A percentile compares a stretch with the other conserved stretches of the same genome.
phyloP scores from a whole-genome alignment of 2,329 filamentous ascomycete species.

The Akanthomyces lecanii region DNA sequence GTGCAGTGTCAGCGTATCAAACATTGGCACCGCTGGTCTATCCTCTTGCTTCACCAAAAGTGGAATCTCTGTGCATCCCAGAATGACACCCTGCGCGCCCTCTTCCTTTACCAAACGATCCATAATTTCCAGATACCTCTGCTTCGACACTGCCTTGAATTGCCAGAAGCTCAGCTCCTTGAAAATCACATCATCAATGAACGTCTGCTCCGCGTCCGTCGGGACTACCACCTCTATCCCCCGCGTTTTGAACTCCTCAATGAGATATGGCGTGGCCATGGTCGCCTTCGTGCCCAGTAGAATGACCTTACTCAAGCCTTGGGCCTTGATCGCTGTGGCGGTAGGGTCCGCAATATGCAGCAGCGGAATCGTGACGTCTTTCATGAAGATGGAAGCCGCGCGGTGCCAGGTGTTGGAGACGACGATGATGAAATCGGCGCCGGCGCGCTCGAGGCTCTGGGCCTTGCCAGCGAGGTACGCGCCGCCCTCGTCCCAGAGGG shows the following conservation, averaged over 20 bases:
- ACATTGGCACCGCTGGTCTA: conserved; percentile 17
- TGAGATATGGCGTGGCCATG: conserved; percentile 19
- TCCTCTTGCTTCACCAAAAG: conserved; percentile 19
- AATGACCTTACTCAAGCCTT: conserved; percentile 7
- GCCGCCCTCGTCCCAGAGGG: conserved; percentile 19
- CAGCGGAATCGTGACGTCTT: conserved; percentile 20
- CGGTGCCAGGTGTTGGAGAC: conserved; percentile 21
- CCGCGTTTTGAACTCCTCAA: conserved; percentile 10
- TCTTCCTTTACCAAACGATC: conserved; percentile 14
- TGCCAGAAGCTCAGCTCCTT: conserved; percentile 14
- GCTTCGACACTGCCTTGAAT: conserved; percentile 5
- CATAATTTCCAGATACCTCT: conserved; percentile 17
- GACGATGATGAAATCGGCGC: conserved; percentile 20
- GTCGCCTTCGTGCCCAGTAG: conserved; percentile 19
- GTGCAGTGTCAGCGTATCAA: conserved; percentile 19
- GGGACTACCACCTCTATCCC: conserved; percentile 18
- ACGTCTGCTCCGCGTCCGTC: conserved; percentile 15
- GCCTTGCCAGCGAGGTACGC: conserved; percentile 19
- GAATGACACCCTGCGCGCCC: conserved; percentile 18
- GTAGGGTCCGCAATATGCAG: conserved; percentile 20
- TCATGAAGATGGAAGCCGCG: conserved; percentile 23
- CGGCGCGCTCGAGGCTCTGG: conserved; percentile 18
- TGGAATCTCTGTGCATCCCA: conserved; percentile 22
- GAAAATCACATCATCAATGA: conserved; percentile 18
- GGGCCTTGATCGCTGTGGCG: conserved; percentile 9